These are phyloP conservation scores for Coniferiporia weirii DNA, from an alignment of 1,284 basidiomycete genomes.

Conservation along the genomic window DNA sequence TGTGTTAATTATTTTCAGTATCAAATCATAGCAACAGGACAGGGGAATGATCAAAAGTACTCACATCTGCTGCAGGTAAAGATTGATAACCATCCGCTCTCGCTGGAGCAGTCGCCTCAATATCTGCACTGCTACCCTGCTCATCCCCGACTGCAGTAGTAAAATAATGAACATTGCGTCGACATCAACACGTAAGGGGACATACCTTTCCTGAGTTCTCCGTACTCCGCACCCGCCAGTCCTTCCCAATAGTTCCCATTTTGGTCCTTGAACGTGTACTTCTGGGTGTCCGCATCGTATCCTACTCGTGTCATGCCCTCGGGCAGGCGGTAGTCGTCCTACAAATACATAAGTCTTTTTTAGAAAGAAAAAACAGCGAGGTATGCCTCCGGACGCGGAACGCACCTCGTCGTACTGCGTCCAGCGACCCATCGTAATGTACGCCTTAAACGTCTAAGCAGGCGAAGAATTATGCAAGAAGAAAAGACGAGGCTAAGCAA, in stretches of 20 bases:
- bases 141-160: slow-evolving; percentile 18
- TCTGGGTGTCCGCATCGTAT: slow-evolving; percentile 38
- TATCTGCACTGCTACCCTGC: slow-evolving; percentile 37
- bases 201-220: slow-evolving; percentile 33
- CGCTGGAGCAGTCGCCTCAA: slow-evolving; percentile 46
- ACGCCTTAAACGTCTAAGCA: not conserved
- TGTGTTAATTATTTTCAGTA: slow-evolving; percentile 8
- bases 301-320: slow-evolving; percentile 39
- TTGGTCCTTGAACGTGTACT: slow-evolving; percentile 32
- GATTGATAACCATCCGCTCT: slow-evolving; percentile 52
- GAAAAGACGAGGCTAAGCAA: not conserved
- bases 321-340: slow-evolving; percentile 38
- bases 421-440: slow-evolving; percentile 15
- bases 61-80: slow-evolving; percentile 47
- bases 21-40: not conserved
- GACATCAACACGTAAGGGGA: slow-evolving; percentile 7
- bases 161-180: not conserved
- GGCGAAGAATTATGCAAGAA: not conserved
- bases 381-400: not conserved
- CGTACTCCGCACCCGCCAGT: slow-evolving; percentile 31
- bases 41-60: slow-evolving; percentile 23
- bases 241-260: slow-evolving; percentile 35
- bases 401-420: slow-evolving; percentile 19
- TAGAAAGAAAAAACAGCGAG: not conserved
- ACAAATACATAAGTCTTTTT: not conserved